Base-by-base conservation (phyloP, 225 moss, liverwort and hornwort species). In the Physcomitrium patens region DNA sequence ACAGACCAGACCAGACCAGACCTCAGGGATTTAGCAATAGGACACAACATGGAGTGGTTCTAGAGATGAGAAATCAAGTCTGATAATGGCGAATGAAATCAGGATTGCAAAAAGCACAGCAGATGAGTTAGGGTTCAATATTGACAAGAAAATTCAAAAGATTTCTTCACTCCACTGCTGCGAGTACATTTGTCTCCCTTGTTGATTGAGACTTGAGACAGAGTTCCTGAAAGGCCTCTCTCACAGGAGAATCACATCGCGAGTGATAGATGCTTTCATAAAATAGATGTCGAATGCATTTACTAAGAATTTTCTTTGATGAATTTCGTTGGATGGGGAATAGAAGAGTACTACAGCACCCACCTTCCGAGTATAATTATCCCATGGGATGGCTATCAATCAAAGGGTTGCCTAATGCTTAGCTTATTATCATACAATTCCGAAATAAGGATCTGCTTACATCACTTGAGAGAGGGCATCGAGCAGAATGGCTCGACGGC, bases 331-430 rank as follows among this genome's bases (percentile, higher is more conserved):
- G 24, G 23, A 73, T 51, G 20, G 53, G 64, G 63, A 43, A 51
- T 42, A 41, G 49, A 22, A 62, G 59, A 22, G 17, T 23, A 70
- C 56, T 58, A 58, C 10, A 24, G 26, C 59, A 26, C 44, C 52
- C 53, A 12, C n/a, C 27, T 54, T 65, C 65, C 24, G n/a, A 55
- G 44, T 74, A 54, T 1, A 24, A 24, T 24, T 24, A 24, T 63
- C 53, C 15, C 37, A 73, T 62, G 63, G 71, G 71, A 41, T 48
- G 47, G 28, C 59, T 60, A 60, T 27, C 60, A 28, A 71, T 3
- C 24, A 24, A n/a, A 59, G 24, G 24, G 24, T 24, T 24, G 1
- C 1, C 24, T 24, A 24, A 1, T 24, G 24, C 24, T 60, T 27
- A 24, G 24, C 24, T 60, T 60, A 71, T 49, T 71, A 19, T 60